Evolutionary conservation across 1,284 basidiomycete species (phyloP), one percentile per base, ranked within the genome.

Genomic region (Athelia sp.): DNA sequence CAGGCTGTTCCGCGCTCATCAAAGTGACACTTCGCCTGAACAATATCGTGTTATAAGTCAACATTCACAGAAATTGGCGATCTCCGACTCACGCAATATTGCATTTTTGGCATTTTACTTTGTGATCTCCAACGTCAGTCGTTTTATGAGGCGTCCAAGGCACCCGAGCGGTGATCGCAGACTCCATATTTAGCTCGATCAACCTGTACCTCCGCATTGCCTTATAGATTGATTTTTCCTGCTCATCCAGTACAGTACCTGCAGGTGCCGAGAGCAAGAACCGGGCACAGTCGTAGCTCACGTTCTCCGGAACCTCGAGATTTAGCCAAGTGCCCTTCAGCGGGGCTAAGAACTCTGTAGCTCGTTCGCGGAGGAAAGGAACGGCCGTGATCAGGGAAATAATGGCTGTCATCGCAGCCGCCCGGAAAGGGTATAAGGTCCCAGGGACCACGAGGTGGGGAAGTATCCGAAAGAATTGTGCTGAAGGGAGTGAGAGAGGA

Each of bases 381-480:
- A 62, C 60, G n/a, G 46, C 59, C 15, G 57, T 56, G 29, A 54
- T 44, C 45, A 61, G 58, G 3, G 60, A 49, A n/a, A 62, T 43
- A 32, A 58, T 50, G n/a, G 58, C 60, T 13, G 57, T 61, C 6
- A 62, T 31, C 2, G 56, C 15, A 35, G 59, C 57, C 1, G 59
- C 59, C 10, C 60, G 58, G 15, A 48, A 23, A 9, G 59, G 53
- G 48, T 58, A 62, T 19, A 62, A 53, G 1, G 58, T 60, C 8
- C 59, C 60, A 2, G 53, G 55, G 21, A 62, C 59, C 43, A 61
- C 60, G 36, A 62, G 58, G 31, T 62, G 59, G 9, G 60, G 60
- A 13, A 62, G 58, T 15, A 61, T 47, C 4, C 55, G 50, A 36
- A 56, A 62, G 46, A 62, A 54, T 31, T 58, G 51, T 9, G 42